Conservation (phyloP, 768 basidiomycete species). For the Cubamyces lactineus region DNA sequence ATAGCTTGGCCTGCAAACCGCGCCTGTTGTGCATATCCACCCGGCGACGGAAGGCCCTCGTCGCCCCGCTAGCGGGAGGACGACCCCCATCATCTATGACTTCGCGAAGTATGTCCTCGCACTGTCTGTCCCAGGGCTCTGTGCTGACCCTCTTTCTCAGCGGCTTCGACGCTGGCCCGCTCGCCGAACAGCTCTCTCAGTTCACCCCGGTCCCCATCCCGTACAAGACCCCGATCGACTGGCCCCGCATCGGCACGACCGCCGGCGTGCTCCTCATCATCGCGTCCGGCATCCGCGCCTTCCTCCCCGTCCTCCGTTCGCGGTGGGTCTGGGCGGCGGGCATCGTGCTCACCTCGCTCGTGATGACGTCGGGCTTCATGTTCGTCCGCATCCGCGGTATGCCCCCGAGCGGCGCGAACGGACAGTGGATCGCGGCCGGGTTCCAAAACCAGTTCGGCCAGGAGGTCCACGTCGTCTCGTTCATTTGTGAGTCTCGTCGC, state of each 20-base stretch:
- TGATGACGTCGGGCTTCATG: conserved; percentile 96
- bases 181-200: conserved; percentile 74
- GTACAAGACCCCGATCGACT: conserved; percentile 79
- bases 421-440: conserved; percentile 84
- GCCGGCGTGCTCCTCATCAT: conserved; percentile 50
- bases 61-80: conserved; percentile 57
- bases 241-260: conserved; percentile 56
- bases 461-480: conserved; percentile 86
- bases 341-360: conserved; percentile 62
- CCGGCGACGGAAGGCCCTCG: conserved; percentile 74
- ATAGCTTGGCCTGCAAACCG: conserved; percentile 81
- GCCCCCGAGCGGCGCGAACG: conserved; percentile 67
- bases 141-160: conserved; percentile 44
- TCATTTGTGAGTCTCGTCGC: conserved; percentile 68
- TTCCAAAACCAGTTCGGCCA: conserved; percentile 91
- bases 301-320: conserved; percentile 65
- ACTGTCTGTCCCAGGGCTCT: neutral
- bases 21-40: conserved; percentile 82
- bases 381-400: conserved; percentile 88
- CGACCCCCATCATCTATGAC: conserved; percentile 69
- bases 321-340: conserved; percentile 80
- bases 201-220: conserved; percentile 83
- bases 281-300: conserved; percentile 57
- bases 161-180: conserved; percentile 78
- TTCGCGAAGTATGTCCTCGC: conserved; percentile 63